phyloP scores from a whole-genome alignment of 768 basidiomycete genomes.

The Phlebiopsis gigantea region DNA sequence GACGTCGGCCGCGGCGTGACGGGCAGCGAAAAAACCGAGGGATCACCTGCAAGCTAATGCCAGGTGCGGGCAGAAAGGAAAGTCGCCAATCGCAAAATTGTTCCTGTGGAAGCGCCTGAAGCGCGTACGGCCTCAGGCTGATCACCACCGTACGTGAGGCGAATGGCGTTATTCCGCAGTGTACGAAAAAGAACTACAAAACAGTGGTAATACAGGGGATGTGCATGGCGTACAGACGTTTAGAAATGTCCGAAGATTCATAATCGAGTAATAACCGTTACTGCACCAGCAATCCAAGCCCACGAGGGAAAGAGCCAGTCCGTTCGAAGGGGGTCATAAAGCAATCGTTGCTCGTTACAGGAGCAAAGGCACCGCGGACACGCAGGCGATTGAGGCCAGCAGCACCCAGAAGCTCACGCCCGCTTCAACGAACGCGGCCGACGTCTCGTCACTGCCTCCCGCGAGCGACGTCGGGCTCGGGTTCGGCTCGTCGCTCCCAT shows the following conservation, averaged over 20 bases:
- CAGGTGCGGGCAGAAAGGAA: neutral
- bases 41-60: neutral
- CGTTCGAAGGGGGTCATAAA: neutral
- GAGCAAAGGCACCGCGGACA: neutral
- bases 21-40: neutral
- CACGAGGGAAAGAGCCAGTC: neutral
- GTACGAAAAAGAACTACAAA: neutral
- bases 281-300: neutral
- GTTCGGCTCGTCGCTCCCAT: neutral
- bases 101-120: neutral
- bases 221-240: slow-evolving; percentile 2
- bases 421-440: neutral
- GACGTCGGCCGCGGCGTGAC: neutral
- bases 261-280: slow-evolving; percentile 2
- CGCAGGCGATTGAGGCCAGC: neutral
- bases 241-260: neutral
- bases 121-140: neutral
- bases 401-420: neutral
- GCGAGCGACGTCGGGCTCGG: neutral
- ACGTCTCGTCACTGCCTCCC: neutral
- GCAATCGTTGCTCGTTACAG: neutral
- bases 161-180: neutral
- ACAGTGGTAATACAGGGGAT: neutral
- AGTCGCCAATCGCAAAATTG: neutral
- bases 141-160: neutral